Base-by-base conservation (phyloP, 306 rosid species). In the Prunus mongolica region DNA sequence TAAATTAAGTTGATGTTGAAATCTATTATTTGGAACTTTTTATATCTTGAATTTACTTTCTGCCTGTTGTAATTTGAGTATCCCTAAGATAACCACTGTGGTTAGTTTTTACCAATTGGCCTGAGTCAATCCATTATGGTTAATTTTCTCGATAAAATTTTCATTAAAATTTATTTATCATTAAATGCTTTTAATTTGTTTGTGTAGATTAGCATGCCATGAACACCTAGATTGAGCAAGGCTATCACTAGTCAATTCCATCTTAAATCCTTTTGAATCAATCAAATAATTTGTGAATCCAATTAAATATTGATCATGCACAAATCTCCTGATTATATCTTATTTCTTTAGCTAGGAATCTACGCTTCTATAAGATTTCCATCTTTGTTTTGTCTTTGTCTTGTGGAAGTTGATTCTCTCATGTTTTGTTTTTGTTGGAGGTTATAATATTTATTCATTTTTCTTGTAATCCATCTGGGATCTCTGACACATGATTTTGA, bases 401-500 rank as follows among this genome's bases (percentile, higher is more conserved):
- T 78, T 64, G 13, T 16, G 32, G 30, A 44, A 64, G 13, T 52
- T 62, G 10, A 65, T 61, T 70, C 18, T 62, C 8, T 18, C 19
- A 2, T 22, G 30, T 51, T 19, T 38, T 15, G 20, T 15, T 10
- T 64, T 46, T 20, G 16, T 24, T 34, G 79, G 22, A 8, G 32
- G 58, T 44, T 47, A 64, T 75, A 15, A 11, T 9, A n/a, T 14
- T 30, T 4, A n/a, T 16, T 30, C 8, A 32, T 2, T 22, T 12
- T 30, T 46, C 10, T 32, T 7, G 8, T 20, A 46, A 14, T 30
- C 20, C 41, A 51, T 38, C 22, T 22, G 20, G 65, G 24, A 65
- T 14, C 5, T 51, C 65, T 80, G 67, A 82, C 82, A 63, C 55
- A 45, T 55, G 69, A 30, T 72, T 86, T 45, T 86, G 73, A 70